Evolutionary conservation across 2,329 filamentous ascomycete genomes (phyloP), one percentile per base, ranked within the genome.

Genomic region (Hymenoscyphus linearis): DNA sequence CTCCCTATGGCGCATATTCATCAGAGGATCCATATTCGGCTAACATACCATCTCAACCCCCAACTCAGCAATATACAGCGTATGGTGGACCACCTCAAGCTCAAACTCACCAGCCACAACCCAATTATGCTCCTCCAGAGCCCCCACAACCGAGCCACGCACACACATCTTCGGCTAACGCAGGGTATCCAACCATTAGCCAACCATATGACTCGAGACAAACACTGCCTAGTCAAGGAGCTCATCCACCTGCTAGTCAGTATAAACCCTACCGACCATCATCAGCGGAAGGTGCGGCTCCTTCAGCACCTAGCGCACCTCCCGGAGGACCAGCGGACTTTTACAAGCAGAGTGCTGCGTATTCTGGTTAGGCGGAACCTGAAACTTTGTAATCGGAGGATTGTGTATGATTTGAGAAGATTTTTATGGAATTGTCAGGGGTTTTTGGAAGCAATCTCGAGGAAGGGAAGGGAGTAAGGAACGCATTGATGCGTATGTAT

Each of bases 191-290:
- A n/a, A 58, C 58, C 7, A 60, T 70, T 25, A 71, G 56, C 67
- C 77, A 72, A 76, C 75, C 5, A 78, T 77, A 78, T 61, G 80
- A 85, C 67, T 74, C 80, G 5, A 75, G 82, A 25, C 78, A 83
- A 60, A 74, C 76, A 6, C 70, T 84, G 34, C 81, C 81, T 3
- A 82, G 80, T 65, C 78, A 83, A 71, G 76, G 76, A 18, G 62
- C 59, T 25, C 53, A 47, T 52, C 66, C 60, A 34, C 31, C 40
- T 9, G 14, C 22, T n/a, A 34, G 60, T 44, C 82, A 85, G 70
- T 87, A 86, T 67, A 86, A 82, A 71, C 80, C 85, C 0, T 88
- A 88, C 61, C 56, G 69, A 64, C 71, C 70, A 3, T 67, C 60
- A 22, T 66, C 65, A 37, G 55, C 67, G 52, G 69, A 70, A 44